A percentile compares a stretch with the other conserved stretches of the same genome.
Evolutionary conservation across 768 basidiomycete genomes (phyloP).

Genomic region (Scleroderma citrinum): DNA sequence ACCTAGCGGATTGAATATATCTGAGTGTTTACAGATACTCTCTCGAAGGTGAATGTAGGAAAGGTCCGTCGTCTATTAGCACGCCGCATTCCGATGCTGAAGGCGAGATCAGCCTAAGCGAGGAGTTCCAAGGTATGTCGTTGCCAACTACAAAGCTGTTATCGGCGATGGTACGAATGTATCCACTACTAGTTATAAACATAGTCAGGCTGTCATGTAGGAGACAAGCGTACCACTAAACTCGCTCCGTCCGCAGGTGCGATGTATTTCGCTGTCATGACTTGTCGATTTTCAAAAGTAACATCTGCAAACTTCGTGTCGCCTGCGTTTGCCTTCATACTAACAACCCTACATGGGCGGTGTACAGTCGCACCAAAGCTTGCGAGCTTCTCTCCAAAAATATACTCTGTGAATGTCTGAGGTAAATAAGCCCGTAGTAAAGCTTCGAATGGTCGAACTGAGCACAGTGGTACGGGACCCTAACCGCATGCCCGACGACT

Average conservation of each 20-base stretch:
- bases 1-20: constrained; percentile 33
- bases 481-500: constrained; percentile 20
- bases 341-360: constrained; percentile 35
- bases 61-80: constrained; percentile 28
- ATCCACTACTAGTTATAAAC: neutral
- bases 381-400: constrained; percentile 31
- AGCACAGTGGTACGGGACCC: constrained; percentile 27
- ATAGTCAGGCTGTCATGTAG: neutral
- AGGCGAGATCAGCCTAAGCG: constrained; percentile 42
- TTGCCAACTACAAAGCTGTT: constrained; percentile 38
- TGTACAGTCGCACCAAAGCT: constrained; percentile 28
- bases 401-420: constrained; percentile 39
- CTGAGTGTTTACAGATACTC: constrained; percentile 41
- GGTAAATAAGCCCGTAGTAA: constrained; percentile 37
- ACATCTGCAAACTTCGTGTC: constrained; percentile 32
- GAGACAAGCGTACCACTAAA: constrained; percentile 33
- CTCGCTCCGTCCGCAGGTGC: constrained; percentile 47
- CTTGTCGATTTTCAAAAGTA: constrained; percentile 40
- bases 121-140: constrained; percentile 30
- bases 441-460: constrained; percentile 13
- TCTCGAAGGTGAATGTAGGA: constrained; percentile 32
- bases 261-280: constrained; percentile 40
- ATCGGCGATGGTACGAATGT: constrained; percentile 37
- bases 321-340: constrained; percentile 26
- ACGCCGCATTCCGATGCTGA: constrained; percentile 30